These are phyloP conservation scores for Barnettozyma wickerhamii DNA, from an alignment of 805 yeast species.

Conservation along the genomic window DNA sequence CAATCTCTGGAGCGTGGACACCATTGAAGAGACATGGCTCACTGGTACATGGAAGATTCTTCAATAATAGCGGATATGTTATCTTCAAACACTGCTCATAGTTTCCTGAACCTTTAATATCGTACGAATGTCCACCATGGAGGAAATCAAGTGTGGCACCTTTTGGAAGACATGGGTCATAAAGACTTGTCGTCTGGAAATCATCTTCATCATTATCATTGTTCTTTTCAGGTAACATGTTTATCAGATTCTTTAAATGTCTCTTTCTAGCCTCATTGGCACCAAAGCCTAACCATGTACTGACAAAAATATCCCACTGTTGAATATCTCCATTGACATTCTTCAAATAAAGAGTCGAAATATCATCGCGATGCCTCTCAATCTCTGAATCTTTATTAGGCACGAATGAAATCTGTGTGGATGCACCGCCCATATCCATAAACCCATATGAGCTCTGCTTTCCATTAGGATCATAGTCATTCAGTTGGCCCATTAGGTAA, in stretches of 20 bases:
- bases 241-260: conserved; percentile 54
- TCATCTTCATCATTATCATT: conserved; percentile 45
- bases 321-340: conserved; percentile 67
- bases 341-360: conserved; percentile 60
- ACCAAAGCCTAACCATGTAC: conserved; percentile 97
- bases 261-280: conserved; percentile 89
- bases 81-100: conserved; percentile 67
- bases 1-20: conserved; percentile 86
- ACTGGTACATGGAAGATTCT: conserved; percentile 77
- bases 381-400: conserved; percentile 64
- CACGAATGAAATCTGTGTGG: conserved; percentile 92
- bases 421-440: conserved; percentile 99
- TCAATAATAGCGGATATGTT: conserved; percentile 72
- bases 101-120: conserved; percentile 71
- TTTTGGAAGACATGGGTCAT: conserved; percentile 80
- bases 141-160: conserved; percentile 48
- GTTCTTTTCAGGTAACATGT: conserved; percentile 43
- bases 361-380: conserved; percentile 64
- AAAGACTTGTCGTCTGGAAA: conserved; percentile 32
- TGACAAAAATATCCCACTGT: conserved; percentile 83
- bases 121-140: conserved; percentile 43
- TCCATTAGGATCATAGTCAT: conserved; percentile 37
- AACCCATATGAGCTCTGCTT: conserved; percentile 74
- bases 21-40: conserved; percentile 94
- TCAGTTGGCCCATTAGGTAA: conserved; percentile 67